phyloP scores from a whole-genome alignment of 345 rosid genomes.

The Hypericum androsaemum region DNA sequence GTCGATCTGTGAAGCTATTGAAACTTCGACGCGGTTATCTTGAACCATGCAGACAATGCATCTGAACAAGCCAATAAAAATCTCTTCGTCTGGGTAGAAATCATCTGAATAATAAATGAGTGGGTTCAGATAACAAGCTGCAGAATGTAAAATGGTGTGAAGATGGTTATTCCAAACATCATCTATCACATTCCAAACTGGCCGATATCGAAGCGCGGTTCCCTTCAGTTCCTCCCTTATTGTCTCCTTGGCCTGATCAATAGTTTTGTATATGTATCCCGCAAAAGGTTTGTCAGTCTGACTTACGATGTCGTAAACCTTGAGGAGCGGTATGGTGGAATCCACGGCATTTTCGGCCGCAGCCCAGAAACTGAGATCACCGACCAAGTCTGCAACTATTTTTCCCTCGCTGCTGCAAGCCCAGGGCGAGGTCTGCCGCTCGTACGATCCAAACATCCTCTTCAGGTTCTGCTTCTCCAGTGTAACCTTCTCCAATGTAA shows the following conservation, averaged over 20 bases:
- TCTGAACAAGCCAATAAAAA: slow-evolving; percentile 32
- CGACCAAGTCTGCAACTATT: slow-evolving; percentile 24
- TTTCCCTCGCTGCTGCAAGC: slow-evolving; percentile 24
- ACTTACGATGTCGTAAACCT: slow-evolving; percentile 23
- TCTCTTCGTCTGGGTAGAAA: slow-evolving; percentile 38
- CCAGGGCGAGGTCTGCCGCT: slow-evolving; percentile 27
- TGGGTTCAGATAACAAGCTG: slow-evolving; percentile 59
- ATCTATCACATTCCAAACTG: slow-evolving; percentile 49
- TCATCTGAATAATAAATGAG: slow-evolving; percentile 35
- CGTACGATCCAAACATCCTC: slow-evolving; percentile 33
- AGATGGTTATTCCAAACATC: slow-evolving; percentile 46
- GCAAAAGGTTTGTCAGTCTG: slow-evolving; percentile 26
- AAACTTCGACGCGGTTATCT: slow-evolving; percentile 19
- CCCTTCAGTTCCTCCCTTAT: slow-evolving; percentile 24
- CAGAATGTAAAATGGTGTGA: slow-evolving; percentile 56
- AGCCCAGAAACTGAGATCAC: slow-evolving; percentile 40
- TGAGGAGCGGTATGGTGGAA: slow-evolving; percentile 37
- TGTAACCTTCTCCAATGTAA: slow-evolving; percentile 37
- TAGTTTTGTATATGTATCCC: slow-evolving; percentile 54
- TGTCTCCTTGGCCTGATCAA: slow-evolving; percentile 49
- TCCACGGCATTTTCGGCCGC: slow-evolving; percentile 33
- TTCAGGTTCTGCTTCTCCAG: slow-evolving; percentile 29
- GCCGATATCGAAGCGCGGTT: slow-evolving; percentile 22
- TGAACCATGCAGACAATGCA: slow-evolving; percentile 31
- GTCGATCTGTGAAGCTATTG: slow-evolving; percentile 32